Base-by-base conservation (phyloP, 352 stramenopile genomes). In the Plasmopara viticola region DNA sequence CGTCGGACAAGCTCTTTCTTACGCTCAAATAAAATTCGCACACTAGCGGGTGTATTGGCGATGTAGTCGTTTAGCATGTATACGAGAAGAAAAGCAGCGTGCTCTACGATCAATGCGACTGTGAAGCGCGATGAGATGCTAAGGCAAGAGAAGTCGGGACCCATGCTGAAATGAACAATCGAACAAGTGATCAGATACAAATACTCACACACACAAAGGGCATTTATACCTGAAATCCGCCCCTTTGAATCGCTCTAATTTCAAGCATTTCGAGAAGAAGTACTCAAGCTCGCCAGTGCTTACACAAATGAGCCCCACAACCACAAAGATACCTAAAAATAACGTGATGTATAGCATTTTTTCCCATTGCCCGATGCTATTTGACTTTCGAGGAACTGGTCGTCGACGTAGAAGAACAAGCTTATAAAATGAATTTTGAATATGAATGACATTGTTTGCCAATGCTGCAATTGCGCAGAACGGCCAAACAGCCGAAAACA, bases 401-500 rank as follows among this genome's bases (percentile, higher is more conserved):
- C 80, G 68, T 9, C 83, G 70, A 25, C 77, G 73, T 17, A 87
- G 67, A 13, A 94, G 41, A 28, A 88, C 77, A 1, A 94, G 66
- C 42, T 90, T 94, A 62, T 84, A 77, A 61, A 90, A 93, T 28
- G 78, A 80, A 43, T 93, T 93, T 42, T 81, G 78, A 51, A 93
- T 90, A 43, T 93, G 83, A 30, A 93, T 66, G 10, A 83, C 51
- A 49, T 93, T 93, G 70, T 93, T 93, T 20, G 68, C 74, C 18
- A 93, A 63, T 5, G 74, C 83, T 7, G 78, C 78, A 30, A 94
- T 66, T 9, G 78, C 78, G 43, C 83, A 94, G 49, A 94, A 91
- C 30, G 83, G 83, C 83, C 80, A 94, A 35, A 94, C 78, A 20
- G 89, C 78, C 1, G 83, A 94, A 60, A 94, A 91, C 83, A 94